Evolutionary conservation across 805 yeast species (phyloP), one percentile per base, ranked within the genome.

Genomic region (Metschnikowia picachoensis): DNA sequence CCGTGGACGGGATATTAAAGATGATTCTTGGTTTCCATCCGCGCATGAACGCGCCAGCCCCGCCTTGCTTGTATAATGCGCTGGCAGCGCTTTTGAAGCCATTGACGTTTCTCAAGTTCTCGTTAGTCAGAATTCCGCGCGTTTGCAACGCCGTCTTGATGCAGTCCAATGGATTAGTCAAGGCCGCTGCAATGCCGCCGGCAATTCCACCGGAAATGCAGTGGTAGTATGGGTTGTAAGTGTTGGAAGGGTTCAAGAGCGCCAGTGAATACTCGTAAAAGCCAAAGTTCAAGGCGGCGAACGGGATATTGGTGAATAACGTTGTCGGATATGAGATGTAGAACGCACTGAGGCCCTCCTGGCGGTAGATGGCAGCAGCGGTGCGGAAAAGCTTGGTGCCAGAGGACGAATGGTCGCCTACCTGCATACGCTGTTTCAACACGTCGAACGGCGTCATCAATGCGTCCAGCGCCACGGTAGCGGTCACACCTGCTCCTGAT

Each of bases 401-500:
- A 51, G 64, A 44, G 35, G 50, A 39, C 12, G 42, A 43, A 12
- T 72, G 68, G 30, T 35, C 43, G 28, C 47, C 43, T 17, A 55
- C 47, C 67, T 92, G 99, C 96, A 92, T 90, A 67, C 98, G 78
- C 70, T 92, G 99, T 64, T 92, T 92, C 47, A 94, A 72, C 27
- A 92, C 95, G 61, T 92, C 99, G 60, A 92, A 92, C 29, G 99
- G 99, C 52, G 94, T 92, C 98, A 92, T 92, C 55, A 94, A 74
- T 2, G 97, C 97, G 66, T 92, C 98, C 3, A 92, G 83, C 1
- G 94, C 87, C n/a, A 82, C 80, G 3, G 97, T 92, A 14, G 97
- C 98, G 9, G 87, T 83, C 10, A 90, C 85, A 51, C 98, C 99
- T 12, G 96, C 91, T 20, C 82, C 59, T 15, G 95, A 85, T 5